Percentiles rank a stretch among this genome's conserved stretches.
Evolutionary conservation across 371 early-diverging fungal species (phyloP).

Genomic region (Mucor racemosus): DNA sequence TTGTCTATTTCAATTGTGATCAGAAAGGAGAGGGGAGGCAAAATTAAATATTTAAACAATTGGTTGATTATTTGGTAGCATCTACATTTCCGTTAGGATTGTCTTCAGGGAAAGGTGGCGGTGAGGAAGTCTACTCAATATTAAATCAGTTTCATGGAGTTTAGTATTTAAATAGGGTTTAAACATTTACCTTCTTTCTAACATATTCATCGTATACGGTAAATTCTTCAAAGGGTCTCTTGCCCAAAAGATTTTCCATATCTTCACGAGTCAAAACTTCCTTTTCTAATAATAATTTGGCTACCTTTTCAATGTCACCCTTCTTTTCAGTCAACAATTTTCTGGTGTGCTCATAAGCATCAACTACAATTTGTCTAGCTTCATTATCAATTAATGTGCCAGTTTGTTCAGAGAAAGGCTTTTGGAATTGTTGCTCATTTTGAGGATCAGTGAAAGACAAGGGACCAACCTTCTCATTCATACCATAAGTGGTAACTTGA

Average conservation of each 20-base stretch:
- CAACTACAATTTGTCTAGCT: conserved; percentile 81
- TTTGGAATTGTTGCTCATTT: conserved; percentile 81
- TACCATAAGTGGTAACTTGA: conserved; percentile 92
- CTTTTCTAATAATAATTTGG: conserved; percentile 89
- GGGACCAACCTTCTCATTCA: conserved; percentile 90
- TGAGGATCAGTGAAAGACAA: conserved; percentile 83
- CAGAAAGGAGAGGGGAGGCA: conserved; percentile 7
- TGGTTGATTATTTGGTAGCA: background rate
- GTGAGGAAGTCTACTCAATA: conserved; percentile 30
- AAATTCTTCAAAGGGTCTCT: conserved; percentile 84
- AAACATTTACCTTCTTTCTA: conserved; percentile 39
- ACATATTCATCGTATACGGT: conserved; percentile 73
- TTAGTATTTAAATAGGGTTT: too few relatives aligned
- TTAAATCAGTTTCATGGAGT: too few relatives aligned
- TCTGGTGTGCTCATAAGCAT: conserved; percentile 83
- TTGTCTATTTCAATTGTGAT: background rate
- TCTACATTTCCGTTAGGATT: conserved; percentile 18
- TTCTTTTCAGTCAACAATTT: conserved; percentile 81
- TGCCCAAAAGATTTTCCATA: conserved; percentile 90
- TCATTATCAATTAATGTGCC: conserved; percentile 94
- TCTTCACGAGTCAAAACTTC: conserved; percentile 96
- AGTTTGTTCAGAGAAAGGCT: conserved; percentile 97
- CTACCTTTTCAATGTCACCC: conserved; percentile 92
- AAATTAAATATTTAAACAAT: background rate
- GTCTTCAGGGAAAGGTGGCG: conserved; percentile 50